Evolutionary conservation across 148 eudicot genomes (phyloP), one percentile per base, ranked within the genome.

Genomic region (Oxyria digyna): DNA sequence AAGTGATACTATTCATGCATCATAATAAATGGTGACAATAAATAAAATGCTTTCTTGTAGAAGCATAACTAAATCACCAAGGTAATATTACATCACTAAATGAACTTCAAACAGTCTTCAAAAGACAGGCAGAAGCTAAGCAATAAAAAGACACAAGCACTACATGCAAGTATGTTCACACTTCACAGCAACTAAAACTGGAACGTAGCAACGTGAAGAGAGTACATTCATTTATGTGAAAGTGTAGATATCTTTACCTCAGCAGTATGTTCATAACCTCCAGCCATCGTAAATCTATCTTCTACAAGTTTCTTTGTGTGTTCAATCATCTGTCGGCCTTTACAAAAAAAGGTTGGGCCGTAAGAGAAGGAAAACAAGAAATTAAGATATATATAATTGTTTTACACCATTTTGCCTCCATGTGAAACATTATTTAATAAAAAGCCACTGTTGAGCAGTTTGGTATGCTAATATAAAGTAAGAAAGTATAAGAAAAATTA

Each of bases 281-380:
- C 88, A 77, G 74, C 74, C 43, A 80, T 77, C 42, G 88, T 91
- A 75, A 94, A 94, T 67, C 85, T 94, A 42, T 91, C 93, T 81
- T 88, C 99, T 74, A 94, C 97, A 24, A 94, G 92, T 76, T 84
- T 94, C 71, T 88, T 91, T 67, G 99, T 94, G 74, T 88, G 97
- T 69, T 94, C 97, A 76, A 94, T 91, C 99, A 94, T 94, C 64
- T 91, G 96, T 35, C 99, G 97, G 76, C 99, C 99, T 94, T 75
- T 75, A 20, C 43, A 78, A 33, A 55, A 74, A 48, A 62, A 2
- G 69, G 24, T 17, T 18, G 32, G 38, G 43, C 15, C 13, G 24
- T 24, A 52, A 52, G 31, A 52, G 0, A 52, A 10, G 26, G 8
- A 3, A 23, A 52, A 24, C 21, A 24, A 52, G 13, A 23, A 7